Conservation (phyloP, 1,284 basidiomycete genomes). For the Heliocybe sulcata region DNA sequence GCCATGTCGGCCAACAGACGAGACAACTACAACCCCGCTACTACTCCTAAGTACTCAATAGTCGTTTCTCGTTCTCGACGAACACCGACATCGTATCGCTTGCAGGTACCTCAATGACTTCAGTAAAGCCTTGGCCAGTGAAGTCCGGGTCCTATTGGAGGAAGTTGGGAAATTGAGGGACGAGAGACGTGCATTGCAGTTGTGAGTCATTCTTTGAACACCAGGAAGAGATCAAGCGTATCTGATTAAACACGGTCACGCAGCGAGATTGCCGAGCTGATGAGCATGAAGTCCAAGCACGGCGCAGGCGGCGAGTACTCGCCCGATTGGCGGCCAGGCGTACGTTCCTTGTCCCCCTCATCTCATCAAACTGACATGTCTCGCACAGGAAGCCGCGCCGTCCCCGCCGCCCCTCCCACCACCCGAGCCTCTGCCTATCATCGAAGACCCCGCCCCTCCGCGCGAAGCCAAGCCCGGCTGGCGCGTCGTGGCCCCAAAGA, state of each 20-base stretch:
- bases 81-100: not conserved
- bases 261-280: constrained; percentile 71
- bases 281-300: constrained; percentile 70
- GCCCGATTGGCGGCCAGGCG: constrained; percentile 56
- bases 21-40: not conserved
- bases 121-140: constrained; percentile 28
- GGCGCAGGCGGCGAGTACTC: constrained; percentile 63
- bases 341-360: constrained; percentile 18
- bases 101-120: constrained; percentile 62
- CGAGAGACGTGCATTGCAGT: constrained; percentile 61
- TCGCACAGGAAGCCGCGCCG: constrained; percentile 12
- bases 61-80: not conserved
- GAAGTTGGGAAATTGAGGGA: constrained; percentile 73
- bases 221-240: not conserved
- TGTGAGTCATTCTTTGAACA: constrained; percentile 32
- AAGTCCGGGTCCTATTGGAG: constrained; percentile 36
- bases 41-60: not conserved
- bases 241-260: not conserved
- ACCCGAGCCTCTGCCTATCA: constrained; percentile 20
- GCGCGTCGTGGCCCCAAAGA: constrained; percentile 56
- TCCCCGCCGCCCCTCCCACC: constrained; percentile 13
- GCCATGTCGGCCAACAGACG: not conserved
- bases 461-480: constrained; percentile 51
- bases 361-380: constrained; percentile 4
- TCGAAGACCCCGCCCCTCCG: constrained; percentile 29